A percentile compares a stretch with the other conserved stretches of the same genome.
These are phyloP conservation scores for Jimgerdemannia flammicorona DNA, from an alignment of 192 early-diverging fungal species.

Conservation along the genomic window DNA sequence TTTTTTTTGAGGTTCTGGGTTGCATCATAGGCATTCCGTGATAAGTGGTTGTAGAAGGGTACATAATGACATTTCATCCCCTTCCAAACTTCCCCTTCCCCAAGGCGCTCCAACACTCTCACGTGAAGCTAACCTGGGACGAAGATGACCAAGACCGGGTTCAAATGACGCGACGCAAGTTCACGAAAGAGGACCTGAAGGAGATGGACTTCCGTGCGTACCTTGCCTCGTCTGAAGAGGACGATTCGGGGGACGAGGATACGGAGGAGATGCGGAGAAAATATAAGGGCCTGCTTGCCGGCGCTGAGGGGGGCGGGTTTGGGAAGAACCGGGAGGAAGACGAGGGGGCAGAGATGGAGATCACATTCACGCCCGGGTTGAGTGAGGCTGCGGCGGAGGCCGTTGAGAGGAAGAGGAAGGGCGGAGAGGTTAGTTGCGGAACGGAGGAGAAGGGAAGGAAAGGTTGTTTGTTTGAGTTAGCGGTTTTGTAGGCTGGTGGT, in stretches of 20 bases:
- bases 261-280: constrained; percentile 38
- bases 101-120: constrained; percentile 85
- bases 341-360: constrained; percentile 60
- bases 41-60: no score
- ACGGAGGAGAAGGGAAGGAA: not conserved
- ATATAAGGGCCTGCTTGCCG: constrained; percentile 44
- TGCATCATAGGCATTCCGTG: no score
- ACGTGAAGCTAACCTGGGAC: constrained; percentile 96
- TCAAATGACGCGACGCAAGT: constrained; percentile 72
- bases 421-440: constrained; percentile 19
- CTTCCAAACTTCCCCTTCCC: not conserved
- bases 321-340: constrained; percentile 7
- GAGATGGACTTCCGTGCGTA: constrained; percentile 91
- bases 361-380: constrained; percentile 92
- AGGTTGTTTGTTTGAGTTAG: no score
- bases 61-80: no score
- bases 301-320: constrained; percentile 3
- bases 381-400: constrained; percentile 62
- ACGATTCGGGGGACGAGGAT: constrained; percentile 54
- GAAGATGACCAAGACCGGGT: constrained; percentile 86
- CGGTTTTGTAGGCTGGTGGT: not conserved
- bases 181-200: constrained; percentile 85
- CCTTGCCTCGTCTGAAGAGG: constrained; percentile 71
- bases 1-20: not conserved
- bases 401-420: constrained; percentile 51